phyloP scores from a whole-genome alignment of 2,329 filamentous ascomycete species.

The Annulohypoxylon truncatum region DNA sequence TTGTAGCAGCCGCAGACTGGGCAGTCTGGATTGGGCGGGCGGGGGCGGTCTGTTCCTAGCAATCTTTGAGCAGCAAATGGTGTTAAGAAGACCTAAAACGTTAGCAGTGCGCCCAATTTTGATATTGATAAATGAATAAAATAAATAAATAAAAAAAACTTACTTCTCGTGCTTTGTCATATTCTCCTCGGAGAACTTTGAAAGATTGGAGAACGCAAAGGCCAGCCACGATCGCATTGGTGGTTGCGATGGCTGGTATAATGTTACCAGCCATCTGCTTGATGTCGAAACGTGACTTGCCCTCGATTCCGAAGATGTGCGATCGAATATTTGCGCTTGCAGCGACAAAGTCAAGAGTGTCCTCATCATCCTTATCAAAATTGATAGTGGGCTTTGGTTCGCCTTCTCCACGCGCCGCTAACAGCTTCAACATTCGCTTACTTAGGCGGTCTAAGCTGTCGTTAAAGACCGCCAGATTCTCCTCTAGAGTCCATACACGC shows the following conservation, averaged over 20 bases:
- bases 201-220: slow-evolving; percentile 93
- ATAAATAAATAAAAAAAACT: too few relatives aligned
- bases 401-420: slow-evolving; percentile 58
- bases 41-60: slow-evolving; percentile 66
- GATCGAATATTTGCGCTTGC: slow-evolving; percentile 91
- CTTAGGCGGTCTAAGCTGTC: slow-evolving; percentile 84
- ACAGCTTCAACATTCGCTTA: slow-evolving; percentile 75
- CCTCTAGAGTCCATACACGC: slow-evolving; percentile 79
- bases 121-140: too few relatives aligned
- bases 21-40: slow-evolving; percentile 81
- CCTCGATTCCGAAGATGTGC: slow-evolving; percentile 86
- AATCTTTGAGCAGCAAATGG: slow-evolving; percentile 70
- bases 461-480: slow-evolving; percentile 88
- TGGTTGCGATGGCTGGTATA: slow-evolving; percentile 97
- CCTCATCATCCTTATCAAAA: slow-evolving; percentile 97
- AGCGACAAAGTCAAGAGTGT: slow-evolving; percentile 94
- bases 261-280: slow-evolving; percentile 99
- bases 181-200: slow-evolving; percentile 84
- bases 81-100: slow-evolving; percentile 77
- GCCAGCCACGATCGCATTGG: slow-evolving; percentile 94
- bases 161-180: slow-evolving; percentile 79
- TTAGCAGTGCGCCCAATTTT: slow-evolving; percentile 20
- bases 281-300: slow-evolving; percentile 92
- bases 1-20: slow-evolving; percentile 84
- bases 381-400: slow-evolving; percentile 73